These are phyloP conservation scores for Elaeis oleifera DNA, from an alignment of 202 grass and related monocot genomes.

Conservation along the genomic window DNA sequence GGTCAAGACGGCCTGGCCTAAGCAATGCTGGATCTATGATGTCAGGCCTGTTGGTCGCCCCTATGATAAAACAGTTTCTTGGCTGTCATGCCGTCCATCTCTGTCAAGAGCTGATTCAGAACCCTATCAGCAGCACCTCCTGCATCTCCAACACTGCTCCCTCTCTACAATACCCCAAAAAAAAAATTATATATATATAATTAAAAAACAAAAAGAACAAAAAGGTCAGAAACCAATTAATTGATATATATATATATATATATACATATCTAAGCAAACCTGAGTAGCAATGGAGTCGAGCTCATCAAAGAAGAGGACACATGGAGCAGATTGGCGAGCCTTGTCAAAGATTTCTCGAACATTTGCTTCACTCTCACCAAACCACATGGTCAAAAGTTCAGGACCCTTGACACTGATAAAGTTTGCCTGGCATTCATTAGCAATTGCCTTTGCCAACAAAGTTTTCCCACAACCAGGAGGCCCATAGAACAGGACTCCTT, in stretches of 20 bases:
- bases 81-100: slow-evolving; percentile 43
- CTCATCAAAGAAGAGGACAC: slow-evolving; percentile 47
- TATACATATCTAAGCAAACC: slow-evolving; percentile 1
- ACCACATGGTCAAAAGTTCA: slow-evolving; percentile 46
- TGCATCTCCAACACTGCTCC: slow-evolving; percentile 29
- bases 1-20: slow-evolving; percentile 43
- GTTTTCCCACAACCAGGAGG: slow-evolving; percentile 95
- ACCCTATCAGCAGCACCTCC: slow-evolving; percentile 43
- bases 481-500: slow-evolving; percentile 89
- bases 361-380: slow-evolving; percentile 47
- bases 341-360: slow-evolving; percentile 62
- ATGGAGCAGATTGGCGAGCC: slow-evolving; percentile 58
- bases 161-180: background rate
- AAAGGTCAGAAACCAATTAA: too few relatives aligned
- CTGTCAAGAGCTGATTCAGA: slow-evolving; percentile 38
- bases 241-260: too few relatives aligned
- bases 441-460: slow-evolving; percentile 86
- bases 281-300: slow-evolving; percentile 44
- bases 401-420: slow-evolving; percentile 49
- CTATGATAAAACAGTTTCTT: slow-evolving; percentile 44
- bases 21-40: slow-evolving; percentile 40
- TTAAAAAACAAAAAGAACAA: background rate
- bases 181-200: too few relatives aligned
- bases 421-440: slow-evolving; percentile 95
- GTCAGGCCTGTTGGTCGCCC: slow-evolving; percentile 42